Percentiles rank a stretch among this genome's conserved stretches.
phyloP scores from a whole-genome alignment of 1,284 basidiomycete species.

The Malassezia restricta region DNA sequence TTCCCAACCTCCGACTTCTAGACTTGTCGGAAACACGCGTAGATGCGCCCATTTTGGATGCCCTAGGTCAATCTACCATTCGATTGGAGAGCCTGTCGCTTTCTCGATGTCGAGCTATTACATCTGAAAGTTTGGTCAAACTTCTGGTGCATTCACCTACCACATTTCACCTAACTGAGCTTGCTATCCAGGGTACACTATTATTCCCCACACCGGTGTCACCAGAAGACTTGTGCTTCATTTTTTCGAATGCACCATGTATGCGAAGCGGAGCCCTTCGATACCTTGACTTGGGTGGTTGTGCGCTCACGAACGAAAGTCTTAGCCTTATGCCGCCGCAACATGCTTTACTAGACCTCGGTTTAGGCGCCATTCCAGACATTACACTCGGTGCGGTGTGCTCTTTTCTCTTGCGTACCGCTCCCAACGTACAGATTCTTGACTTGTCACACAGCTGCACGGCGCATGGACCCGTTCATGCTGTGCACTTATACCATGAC shows the following conservation, averaged over 20 bases:
- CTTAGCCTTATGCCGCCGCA: slow-evolving; percentile 55
- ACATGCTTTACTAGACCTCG: slow-evolving; percentile 56
- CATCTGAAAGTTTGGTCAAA: slow-evolving; percentile 27
- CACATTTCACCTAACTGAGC: slow-evolving; percentile 55
- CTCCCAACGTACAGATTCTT: slow-evolving; percentile 70
- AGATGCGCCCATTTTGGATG: slow-evolving; percentile 61
- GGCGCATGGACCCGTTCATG: slow-evolving; percentile 50
- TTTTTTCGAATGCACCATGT: slow-evolving; percentile 67
- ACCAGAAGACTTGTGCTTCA: slow-evolving; percentile 57
- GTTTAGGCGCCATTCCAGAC: slow-evolving; percentile 64
- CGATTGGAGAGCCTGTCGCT: slow-evolving; percentile 69
- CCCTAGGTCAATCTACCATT: slow-evolving; percentile 56
- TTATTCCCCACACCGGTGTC: slow-evolving; percentile 72
- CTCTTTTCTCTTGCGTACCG: slow-evolving; percentile 59
- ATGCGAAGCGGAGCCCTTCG: slow-evolving; percentile 64
- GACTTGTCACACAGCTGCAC: slow-evolving; percentile 60
- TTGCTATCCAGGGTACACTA: slow-evolving; percentile 77
- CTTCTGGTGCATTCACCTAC: slow-evolving; percentile 27
- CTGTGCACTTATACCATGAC: slow-evolving; percentile 50
- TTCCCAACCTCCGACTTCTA: slow-evolving; percentile 70
- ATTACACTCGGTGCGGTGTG: slow-evolving; percentile 61
- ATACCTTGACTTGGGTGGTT: slow-evolving; percentile 80
- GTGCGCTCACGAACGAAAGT: slow-evolving; percentile 55
- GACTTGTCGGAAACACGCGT: slow-evolving; percentile 57
- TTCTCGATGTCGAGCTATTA: slow-evolving; percentile 60